Base-by-base conservation (phyloP, 495 filamentous ascomycete genomes). In the Poronia punctata region DNA sequence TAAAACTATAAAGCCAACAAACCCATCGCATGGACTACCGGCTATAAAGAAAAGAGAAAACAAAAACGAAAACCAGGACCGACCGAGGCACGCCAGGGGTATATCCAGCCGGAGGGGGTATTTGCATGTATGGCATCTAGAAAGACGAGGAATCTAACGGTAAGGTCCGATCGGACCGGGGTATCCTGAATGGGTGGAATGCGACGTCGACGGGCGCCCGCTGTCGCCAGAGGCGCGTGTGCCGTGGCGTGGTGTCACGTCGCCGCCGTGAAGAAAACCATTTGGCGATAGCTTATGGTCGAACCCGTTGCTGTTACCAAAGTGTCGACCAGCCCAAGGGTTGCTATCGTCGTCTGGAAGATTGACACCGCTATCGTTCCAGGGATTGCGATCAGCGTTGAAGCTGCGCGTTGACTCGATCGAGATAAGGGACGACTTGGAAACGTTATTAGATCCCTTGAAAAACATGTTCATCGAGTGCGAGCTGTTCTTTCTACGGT, bases 301-400 rank as follows among this genome's bases (percentile, higher is more conserved):
- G 58, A 66, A 64, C 55, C 73, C 77, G 12, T 38, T 45, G n/a
- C n/a, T n/a, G 60, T 73, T 78, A 57, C 67, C 67, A 45, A 72
- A 72, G 53, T 72, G 71, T 58, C 73, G 78, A 59, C 66, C 70
- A 63, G 73, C 68, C 66, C 82, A 78, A 45, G 74, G 76, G 54
- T 79, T 76, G 52, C 70, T 60, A 41, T 89, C 86, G 34, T 94
- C 87, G 54, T 95, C 87, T 45, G 84, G 70, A 49, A 96, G 82
- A 57, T 94, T 94, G 56, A 96, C 84, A 43, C 87, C 89, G 49
- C 84, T 89, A 64, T 96, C 89, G 59, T 95, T 94, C 89, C 89
- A 96, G 48, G 88, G 88, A 63, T 95, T 94, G 56, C 88, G 85
- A 61, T 93, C 92, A 55, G 86, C 85, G 38, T 75, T 76, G 59